phyloP scores from a whole-genome alignment of 441 rosid species.

The Gossypium gossypioides region DNA sequence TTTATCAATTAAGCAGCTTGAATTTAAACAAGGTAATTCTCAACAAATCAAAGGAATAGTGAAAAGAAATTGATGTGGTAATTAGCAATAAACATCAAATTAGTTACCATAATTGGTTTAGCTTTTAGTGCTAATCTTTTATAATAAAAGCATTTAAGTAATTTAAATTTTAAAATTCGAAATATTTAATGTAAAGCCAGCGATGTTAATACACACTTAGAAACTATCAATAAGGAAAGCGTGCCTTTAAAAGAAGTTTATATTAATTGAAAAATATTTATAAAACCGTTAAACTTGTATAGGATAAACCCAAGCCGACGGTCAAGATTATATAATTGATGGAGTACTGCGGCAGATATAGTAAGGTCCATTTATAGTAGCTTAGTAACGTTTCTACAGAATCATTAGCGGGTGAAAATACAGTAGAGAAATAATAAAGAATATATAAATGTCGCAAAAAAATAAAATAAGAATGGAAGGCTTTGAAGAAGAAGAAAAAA shows the following conservation, averaged over 20 bases:
- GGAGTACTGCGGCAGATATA: background rate
- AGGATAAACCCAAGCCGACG: background rate
- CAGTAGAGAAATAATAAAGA: background rate
- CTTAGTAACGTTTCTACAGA: background rate
- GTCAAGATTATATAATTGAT: background rate
- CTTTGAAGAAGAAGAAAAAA: background rate
- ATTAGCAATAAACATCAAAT: conserved; percentile 21
- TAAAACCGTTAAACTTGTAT: background rate
- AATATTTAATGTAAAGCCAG: background rate
- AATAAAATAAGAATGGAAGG: background rate
- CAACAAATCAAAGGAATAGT: background rate
- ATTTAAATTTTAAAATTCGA: background rate
- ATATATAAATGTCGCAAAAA: background rate
- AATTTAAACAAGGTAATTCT: background rate
- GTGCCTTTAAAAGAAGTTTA: background rate
- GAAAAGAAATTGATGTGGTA: background rate
- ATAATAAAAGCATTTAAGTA: background rate
- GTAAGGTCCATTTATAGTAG: background rate
- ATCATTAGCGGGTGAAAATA: background rate
- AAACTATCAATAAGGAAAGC: background rate
- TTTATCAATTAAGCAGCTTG: background rate
- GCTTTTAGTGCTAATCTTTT: background rate
- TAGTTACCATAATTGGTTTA: conserved; percentile 11
- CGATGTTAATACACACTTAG: background rate
- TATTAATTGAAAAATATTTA: background rate